Evolutionary conservation across 345 rosid species (phyloP).

Genomic region (Bruguiera sexangula): DNA sequence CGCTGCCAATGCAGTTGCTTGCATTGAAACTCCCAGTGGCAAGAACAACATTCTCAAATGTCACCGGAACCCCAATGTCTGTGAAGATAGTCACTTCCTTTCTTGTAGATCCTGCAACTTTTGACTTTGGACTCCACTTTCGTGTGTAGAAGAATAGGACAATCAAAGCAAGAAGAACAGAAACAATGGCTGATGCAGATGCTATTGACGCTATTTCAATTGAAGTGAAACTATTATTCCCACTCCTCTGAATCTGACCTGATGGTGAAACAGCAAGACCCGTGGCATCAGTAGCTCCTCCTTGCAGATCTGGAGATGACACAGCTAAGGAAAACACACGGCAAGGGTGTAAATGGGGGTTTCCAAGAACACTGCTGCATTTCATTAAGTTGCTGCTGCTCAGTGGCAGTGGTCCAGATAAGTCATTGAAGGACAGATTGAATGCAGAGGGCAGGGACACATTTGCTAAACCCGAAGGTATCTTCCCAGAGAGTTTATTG

Average conservation of each 20-base stretch:
- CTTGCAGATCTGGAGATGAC: constrained; percentile 4
- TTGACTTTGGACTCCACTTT: constrained; percentile 17
- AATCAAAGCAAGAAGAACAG: constrained; percentile 24
- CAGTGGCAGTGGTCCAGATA: constrained; percentile 1
- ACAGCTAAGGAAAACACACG: neutral
- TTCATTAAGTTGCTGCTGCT: constrained; percentile 13
- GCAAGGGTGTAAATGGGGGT: neutral
- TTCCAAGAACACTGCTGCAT: constrained; percentile 9
- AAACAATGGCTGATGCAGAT: constrained; percentile 30
- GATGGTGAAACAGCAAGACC: neutral
- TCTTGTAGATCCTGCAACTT: constrained; percentile 23
- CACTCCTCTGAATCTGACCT: neutral
- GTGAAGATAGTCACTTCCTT: constrained; percentile 27
- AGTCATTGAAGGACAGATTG: constrained; percentile 12
- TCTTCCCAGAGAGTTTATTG: constrained; percentile 15
- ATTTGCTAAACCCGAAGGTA: constrained; percentile 11
- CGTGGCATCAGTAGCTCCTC: neutral
- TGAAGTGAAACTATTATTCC: constrained; percentile 8
- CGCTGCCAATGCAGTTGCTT: constrained; percentile 36
- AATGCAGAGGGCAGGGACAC: constrained; percentile 7
- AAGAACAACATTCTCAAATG: constrained; percentile 25
- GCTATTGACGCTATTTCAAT: constrained; percentile 37
- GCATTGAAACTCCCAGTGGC: constrained; percentile 36
- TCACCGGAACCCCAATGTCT: constrained; percentile 34
- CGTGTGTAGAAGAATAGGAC: constrained; percentile 26